phyloP scores from a whole-genome alignment of 1,284 basidiomycete genomes.

The Mycena citricolor region DNA sequence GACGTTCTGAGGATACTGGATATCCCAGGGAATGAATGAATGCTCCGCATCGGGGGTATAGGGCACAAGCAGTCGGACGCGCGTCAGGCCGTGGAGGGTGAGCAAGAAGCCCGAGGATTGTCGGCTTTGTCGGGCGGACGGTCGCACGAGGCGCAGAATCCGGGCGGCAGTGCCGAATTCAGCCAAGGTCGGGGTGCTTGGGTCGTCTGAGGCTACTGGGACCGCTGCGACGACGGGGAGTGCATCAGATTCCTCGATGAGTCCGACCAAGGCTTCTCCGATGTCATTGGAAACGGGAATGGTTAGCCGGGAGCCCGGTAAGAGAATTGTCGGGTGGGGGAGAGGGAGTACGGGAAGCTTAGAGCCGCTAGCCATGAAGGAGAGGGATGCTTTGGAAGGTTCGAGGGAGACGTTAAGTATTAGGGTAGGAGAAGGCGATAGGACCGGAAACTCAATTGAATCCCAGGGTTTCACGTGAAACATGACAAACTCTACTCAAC shows the following conservation, averaged over 20 bases:
- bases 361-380: constrained; percentile 40
- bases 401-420: too few relatives aligned
- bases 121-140: constrained; percentile 44
- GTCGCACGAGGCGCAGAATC: constrained; percentile 55
- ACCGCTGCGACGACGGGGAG: constrained; percentile 66
- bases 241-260: constrained; percentile 61
- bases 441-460: too few relatives aligned
- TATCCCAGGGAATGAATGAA: constrained; percentile 40
- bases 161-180: constrained; percentile 49
- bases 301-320: constrained; percentile 65
- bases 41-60: constrained; percentile 31
- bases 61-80: constrained; percentile 45
- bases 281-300: constrained; percentile 55
- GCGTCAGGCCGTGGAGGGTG: constrained; percentile 63
- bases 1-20: constrained; percentile 49
- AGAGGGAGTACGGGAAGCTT: constrained; percentile 61
- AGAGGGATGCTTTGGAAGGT: too few relatives aligned
- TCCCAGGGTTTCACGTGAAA: too few relatives aligned
- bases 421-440: too few relatives aligned
- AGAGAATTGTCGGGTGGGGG: constrained; percentile 61
- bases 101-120: constrained; percentile 62
- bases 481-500: too few relatives aligned
- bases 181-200: constrained; percentile 22
- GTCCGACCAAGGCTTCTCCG: constrained; percentile 58
- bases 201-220: constrained; percentile 41